Evolutionary conservation across 1,284 basidiomycete species (phyloP), one percentile per base, ranked within the genome.

Genomic region (Heterobasidion irregulare): DNA sequence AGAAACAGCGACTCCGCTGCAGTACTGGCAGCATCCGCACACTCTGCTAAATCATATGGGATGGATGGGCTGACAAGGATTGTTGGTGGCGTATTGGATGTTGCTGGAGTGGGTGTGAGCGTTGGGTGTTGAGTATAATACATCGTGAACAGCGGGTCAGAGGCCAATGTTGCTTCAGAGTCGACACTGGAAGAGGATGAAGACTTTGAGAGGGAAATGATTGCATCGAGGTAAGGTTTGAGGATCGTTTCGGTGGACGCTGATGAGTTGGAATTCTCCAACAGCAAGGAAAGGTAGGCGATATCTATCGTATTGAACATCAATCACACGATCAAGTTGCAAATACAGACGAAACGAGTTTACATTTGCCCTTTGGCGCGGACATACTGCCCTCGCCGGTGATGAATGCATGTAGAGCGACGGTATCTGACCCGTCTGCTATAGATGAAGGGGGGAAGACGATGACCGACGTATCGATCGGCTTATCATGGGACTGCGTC

Each of bases 381-480:
- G 90, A 88, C 70, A 95, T 82, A 0, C 89, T 93, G 8, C 86
- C 89, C 64, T 91, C 84, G 7, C 95, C 96, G 45, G 88, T 86
- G 52, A 92, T 72, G 51, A 95, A 70, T 0, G 78, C 84, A 50
- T 85, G 84, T 2, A 87, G 91, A 1, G 87, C 76, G 7, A 72
- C 69, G 0, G 68, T 70, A 0, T 65, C 56, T 7, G 81, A 78
- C 3, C 79, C 81, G 19, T 68, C 71, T 0, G 66, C 57, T 2
- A 86, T 63, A 1, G 77, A 78, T 0, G 72, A 73, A 0, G 95
- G 94, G 0, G 94, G 93, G 61, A 97, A 94, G 5, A 97, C 78
- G 8, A 95, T 64, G 2, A 96, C 68, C 1, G 83, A 82, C 8
- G 87, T 88, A 64, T 94, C 91, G 18, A 85, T 69, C 8, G 69